These are phyloP conservation scores for Phytopythium montanum DNA, from an alignment of 352 stramenopile genomes.

Conservation along the genomic window DNA sequence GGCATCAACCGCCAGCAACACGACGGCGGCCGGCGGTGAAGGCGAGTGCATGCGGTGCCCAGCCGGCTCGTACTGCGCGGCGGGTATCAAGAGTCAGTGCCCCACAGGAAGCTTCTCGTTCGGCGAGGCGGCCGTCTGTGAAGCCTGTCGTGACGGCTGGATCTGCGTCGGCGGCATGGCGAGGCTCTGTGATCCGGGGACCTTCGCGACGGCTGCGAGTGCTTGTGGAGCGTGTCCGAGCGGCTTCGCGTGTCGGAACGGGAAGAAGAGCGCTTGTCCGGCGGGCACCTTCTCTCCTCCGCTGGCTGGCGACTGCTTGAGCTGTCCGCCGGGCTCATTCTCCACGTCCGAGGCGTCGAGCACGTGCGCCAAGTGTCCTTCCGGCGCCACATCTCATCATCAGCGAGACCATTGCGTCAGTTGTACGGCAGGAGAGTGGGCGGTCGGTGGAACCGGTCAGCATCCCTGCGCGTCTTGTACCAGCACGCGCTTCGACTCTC, in stretches of 20 bases:
- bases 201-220: slow-evolving; percentile 33
- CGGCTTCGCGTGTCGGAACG: slow-evolving; percentile 57
- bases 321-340: slow-evolving; percentile 56
- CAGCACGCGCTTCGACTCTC: slow-evolving; percentile 23
- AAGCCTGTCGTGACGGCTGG: slow-evolving; percentile 54
- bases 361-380: background rate
- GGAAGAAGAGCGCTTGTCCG: slow-evolving; percentile 38
- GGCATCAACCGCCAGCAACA: slow-evolving; percentile 1
- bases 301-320: slow-evolving; percentile 44
- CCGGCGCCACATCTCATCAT: background rate
- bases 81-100: slow-evolving; percentile 48
- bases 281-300: slow-evolving; percentile 37
- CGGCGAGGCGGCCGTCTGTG: slow-evolving; percentile 43
- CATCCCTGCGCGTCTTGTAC: slow-evolving; percentile 48
- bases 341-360: slow-evolving; percentile 30
- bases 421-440: slow-evolving; percentile 39
- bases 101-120: slow-evolving; percentile 54
- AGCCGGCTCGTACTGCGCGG: slow-evolving; percentile 52
- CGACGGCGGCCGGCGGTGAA: background rate
- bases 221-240: slow-evolving; percentile 40
- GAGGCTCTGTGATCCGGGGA: slow-evolving; percentile 50
- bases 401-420: slow-evolving; percentile 44
- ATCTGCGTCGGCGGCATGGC: slow-evolving; percentile 56
- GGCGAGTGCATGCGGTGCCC: slow-evolving; percentile 45
- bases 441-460: slow-evolving; percentile 23